Conservation (phyloP, 768 basidiomycete genomes). For the Rickenella mellea region DNA sequence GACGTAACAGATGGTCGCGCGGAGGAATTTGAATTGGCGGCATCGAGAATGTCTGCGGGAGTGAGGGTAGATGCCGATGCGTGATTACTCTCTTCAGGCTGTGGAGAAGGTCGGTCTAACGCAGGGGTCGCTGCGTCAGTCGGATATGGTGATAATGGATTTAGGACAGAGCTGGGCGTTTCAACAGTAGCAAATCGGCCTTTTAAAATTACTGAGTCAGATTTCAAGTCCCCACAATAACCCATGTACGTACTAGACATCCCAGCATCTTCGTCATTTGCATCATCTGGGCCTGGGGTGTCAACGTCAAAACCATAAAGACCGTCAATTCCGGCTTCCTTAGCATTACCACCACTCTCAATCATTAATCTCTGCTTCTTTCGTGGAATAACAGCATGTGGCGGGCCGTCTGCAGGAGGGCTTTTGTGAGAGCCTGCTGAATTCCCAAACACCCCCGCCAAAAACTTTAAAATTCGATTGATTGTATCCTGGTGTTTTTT, state of each 20-base stretch:
- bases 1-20: neutral
- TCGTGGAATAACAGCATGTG: conserved; percentile 38
- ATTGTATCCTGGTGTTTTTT: conserved; percentile 95
- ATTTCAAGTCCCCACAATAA: too few relatives aligned
- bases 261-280: neutral
- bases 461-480: conserved; percentile 88
- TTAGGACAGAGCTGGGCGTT: conserved; percentile 32
- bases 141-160: conserved; percentile 1
- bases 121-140: neutral
- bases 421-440: conserved; percentile 20
- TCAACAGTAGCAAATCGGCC: conserved; percentile 35
- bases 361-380: conserved; percentile 59
- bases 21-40: conserved; percentile 11
- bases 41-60: conserved; percentile 19
- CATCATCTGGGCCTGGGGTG: conserved; percentile 9
- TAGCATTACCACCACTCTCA: conserved; percentile 32
- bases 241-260: neutral
- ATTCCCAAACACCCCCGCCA: conserved; percentile 84
- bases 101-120: conserved; percentile 9
- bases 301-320: conserved; percentile 30
- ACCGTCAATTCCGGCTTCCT: conserved; percentile 25
- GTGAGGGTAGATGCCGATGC: conserved; percentile 14
- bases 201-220: neutral
- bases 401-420: conserved; percentile 20
- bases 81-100: conserved; percentile 11